A percentile compares a stretch with the other conserved stretches of the same genome.
phyloP scores from a whole-genome alignment of 2,329 filamentous ascomycete genomes.

The Colletotrichum aenigma region DNA sequence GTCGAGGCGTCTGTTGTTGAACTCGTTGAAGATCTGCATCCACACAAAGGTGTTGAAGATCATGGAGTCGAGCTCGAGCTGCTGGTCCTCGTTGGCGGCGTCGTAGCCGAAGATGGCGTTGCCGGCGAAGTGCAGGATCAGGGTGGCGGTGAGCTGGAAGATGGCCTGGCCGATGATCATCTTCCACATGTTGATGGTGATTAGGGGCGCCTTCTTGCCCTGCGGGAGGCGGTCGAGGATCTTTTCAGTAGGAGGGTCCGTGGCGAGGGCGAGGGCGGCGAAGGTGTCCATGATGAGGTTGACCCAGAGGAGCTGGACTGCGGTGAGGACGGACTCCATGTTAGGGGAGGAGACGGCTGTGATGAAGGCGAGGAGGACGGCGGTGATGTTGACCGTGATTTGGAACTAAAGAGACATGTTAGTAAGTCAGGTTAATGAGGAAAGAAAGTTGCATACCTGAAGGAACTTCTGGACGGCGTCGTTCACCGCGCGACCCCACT shows the following conservation, averaged over 20 bases:
- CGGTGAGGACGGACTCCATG: slow-evolving; percentile 65
- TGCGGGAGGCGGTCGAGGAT: slow-evolving; percentile 60
- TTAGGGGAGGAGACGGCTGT: slow-evolving; percentile 62
- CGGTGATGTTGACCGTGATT: slow-evolving; percentile 74
- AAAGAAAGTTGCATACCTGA: slow-evolving; percentile 41
- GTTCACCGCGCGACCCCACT: slow-evolving; percentile 73
- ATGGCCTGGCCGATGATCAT: slow-evolving; percentile 68
- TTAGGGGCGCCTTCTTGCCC: slow-evolving; percentile 72
- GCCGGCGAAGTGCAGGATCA: slow-evolving; percentile 66
- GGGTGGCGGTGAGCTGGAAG: slow-evolving; percentile 63
- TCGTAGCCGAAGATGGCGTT: slow-evolving; percentile 57
- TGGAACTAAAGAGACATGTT: slow-evolving; percentile 49
- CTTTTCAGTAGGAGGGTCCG: slow-evolving; percentile 62
- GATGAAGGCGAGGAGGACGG: slow-evolving; percentile 68
- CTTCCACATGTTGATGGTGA: slow-evolving; percentile 73
- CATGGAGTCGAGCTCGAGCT: slow-evolving; percentile 57
- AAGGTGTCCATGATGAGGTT: slow-evolving; percentile 76
- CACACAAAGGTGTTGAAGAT: slow-evolving; percentile 76
- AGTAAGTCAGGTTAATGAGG: background rate
- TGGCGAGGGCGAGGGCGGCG: slow-evolving; percentile 68
- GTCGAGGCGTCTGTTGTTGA: slow-evolving; percentile 68
- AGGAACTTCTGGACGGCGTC: slow-evolving; percentile 72
- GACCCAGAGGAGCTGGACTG: slow-evolving; percentile 72
- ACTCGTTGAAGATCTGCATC: slow-evolving; percentile 76
- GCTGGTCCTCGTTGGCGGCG: slow-evolving; percentile 40